Base-by-base conservation (phyloP, 352 stramenopile species). In the Blastocystis sp. region DNA sequence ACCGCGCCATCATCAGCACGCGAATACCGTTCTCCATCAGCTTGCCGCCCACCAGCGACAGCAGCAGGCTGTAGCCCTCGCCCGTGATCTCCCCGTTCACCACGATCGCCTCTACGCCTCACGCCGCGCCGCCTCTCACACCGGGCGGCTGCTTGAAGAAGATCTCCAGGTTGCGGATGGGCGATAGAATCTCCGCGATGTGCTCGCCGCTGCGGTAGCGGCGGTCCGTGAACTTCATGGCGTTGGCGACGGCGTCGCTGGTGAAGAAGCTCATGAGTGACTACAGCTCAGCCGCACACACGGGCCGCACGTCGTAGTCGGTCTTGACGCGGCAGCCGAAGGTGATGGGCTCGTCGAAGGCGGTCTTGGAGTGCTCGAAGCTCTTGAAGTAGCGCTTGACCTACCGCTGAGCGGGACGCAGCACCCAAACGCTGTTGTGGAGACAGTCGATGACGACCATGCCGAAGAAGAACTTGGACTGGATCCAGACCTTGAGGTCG, bases 391-490 rank as follows among this genome's bases (percentile, higher is more conserved):
- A 76, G 9, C 65, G 65, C 65, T 76, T 76, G 14, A 69, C 62
- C 62, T 69, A 69, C n/a, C 10, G 34, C 17, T 7, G n/a, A 69
- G 62, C 34, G 17, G 21, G 17, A 64, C 7, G 42, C 24, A 45
- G 7, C 28, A 57, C 54, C 10, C 54, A 11, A 11, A 81, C 71
- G 60, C 54, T 81, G 28, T 69, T 69, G 38, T 81, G 54, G 9
- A 81, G 60, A 81, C 71, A 81, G 42, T 64, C 60, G 38, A 69
- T 81, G 9, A 81, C 34, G 42, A 81, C 57, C 28, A 45, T 6
- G 43, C 71, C 71, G 14, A 45, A 74, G 71, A 81, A 81, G 38
- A 63, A 81, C 60, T 81, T 81, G 14, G 54, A 69, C 28, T 81
- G 21, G 42, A 81, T 81, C 71, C 71, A 81, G 14, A 69, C 60